Percentiles rank a stretch among this genome's conserved stretches.
Evolutionary conservation across 495 filamentous ascomycete genomes (phyloP).

Genomic region (Penicillium maclennaniae): DNA sequence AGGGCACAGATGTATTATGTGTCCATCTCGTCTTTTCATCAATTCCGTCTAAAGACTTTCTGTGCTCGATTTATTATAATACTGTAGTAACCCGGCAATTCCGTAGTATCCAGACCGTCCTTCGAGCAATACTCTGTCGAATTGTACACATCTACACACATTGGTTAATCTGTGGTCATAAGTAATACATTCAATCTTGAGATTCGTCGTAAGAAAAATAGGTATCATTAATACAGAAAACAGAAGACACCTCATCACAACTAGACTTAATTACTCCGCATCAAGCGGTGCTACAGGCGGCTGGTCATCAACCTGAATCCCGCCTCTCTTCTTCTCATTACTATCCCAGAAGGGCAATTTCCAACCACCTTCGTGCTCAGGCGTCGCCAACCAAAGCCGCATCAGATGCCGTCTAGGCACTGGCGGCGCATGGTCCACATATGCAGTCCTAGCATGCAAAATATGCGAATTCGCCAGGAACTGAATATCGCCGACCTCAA

Average conservation of each 20-base stretch:
- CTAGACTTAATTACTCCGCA: conserved; percentile 54
- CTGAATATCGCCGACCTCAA: conserved; percentile 78
- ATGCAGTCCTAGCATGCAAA: conserved; percentile 66
- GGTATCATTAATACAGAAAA: no score
- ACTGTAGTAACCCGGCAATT: no score
- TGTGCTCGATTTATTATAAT: no score
- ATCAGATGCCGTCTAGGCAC: conserved; percentile 71
- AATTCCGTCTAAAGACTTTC: no score
- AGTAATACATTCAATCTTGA: neutral
- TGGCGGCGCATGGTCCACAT: conserved; percentile 61
- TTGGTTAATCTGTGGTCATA: no score
- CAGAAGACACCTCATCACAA: conserved; percentile 1
- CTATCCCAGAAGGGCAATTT: conserved; percentile 76
- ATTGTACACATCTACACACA: no score
- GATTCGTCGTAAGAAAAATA: neutral
- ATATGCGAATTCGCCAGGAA: conserved; percentile 68
- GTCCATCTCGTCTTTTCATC: no score
- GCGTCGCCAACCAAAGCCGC: conserved; percentile 77
- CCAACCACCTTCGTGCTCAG: conserved; percentile 82
- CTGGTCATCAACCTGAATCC: conserved; percentile 80
- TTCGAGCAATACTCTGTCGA: no score
- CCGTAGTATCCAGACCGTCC: no score
- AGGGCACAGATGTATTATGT: no score
- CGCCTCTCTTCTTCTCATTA: conserved; percentile 77
- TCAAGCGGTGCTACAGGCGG: conserved; percentile 64